Evolutionary conservation across 257 asterid genomes (phyloP), one percentile per base, ranked within the genome.

Genomic region (Capsicum pubescens): DNA sequence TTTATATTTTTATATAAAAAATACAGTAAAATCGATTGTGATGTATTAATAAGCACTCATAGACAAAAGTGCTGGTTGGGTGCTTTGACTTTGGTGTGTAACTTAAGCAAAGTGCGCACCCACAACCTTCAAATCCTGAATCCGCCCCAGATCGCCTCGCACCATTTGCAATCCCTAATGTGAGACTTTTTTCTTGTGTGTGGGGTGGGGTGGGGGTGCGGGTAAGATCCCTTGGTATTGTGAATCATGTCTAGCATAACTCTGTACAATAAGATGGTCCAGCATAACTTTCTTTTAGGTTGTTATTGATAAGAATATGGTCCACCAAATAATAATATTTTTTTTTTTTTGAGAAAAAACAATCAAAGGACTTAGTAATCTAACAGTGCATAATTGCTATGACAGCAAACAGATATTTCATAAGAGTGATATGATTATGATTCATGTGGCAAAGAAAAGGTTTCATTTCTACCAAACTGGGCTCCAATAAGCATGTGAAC

Each of bases 401-500:
- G 71, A 5, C 79, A 42, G 52, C 81, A 72, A 42, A 81, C 42
- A 60, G 39, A 81, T 42, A 80, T 71, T 44, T 36, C 71, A 26
- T 7, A 17, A 6, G 66, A 46, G 70, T 72, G 60, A 59, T 60
- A 72, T 80, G 82, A 83, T 80, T 19, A 74, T 32, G 55, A 83
- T 9, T 64, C 60, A 81, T 70, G 66, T 80, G 57, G 81, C 77
- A 80, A 84, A 60, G 82, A 72, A 68, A 79, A 87, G 68, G 87
- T 83, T 79, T 77, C 77, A 77, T 6, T 39, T 70, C 88, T 86
- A 91, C 89, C 87, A 89, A 86, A 82, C 87, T 89, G 91, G 93
- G 88, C 87, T 90, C 94, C 90, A 90, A 86, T 84, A 81, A 70
- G 72, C 91, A 88, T 85, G 90, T 86, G 89, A 79, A 83, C 80